These are phyloP conservation scores for Ogataea parapolymorpha DNA, from an alignment of 805 yeast genomes.

Conservation along the genomic window DNA sequence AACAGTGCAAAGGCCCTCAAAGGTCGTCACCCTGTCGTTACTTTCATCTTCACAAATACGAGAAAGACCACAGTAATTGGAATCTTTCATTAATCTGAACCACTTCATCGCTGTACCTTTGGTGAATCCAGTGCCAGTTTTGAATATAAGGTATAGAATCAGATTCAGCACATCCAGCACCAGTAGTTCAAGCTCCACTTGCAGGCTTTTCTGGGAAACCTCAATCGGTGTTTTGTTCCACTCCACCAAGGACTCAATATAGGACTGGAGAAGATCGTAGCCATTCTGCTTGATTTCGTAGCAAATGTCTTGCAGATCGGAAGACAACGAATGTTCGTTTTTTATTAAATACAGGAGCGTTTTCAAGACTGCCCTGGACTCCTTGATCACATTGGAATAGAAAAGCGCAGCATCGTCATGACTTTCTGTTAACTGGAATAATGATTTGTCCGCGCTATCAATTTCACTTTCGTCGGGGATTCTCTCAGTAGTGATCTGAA, in stretches of 20 bases:
- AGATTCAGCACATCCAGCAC: constrained; percentile 25
- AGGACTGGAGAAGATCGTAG: constrained; percentile 31
- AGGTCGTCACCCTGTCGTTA: constrained; percentile 22
- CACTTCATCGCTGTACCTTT: constrained; percentile 42
- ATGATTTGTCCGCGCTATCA: constrained; percentile 20
- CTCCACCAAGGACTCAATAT: constrained; percentile 20
- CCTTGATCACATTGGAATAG: constrained; percentile 42
- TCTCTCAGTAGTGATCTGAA: constrained; percentile 37
- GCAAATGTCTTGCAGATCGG: constrained; percentile 36
- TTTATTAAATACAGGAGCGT: constrained; percentile 37
- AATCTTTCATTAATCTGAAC: constrained; percentile 49
- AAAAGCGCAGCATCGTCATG: constrained; percentile 36
- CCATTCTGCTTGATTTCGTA: constrained; percentile 31
- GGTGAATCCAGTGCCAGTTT: constrained; percentile 21
- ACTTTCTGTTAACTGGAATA: constrained; percentile 30
- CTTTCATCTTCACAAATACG: constrained; percentile 26
- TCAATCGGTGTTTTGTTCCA: constrained; percentile 10
- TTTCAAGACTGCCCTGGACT: constrained; percentile 48
- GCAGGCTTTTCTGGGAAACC: constrained; percentile 16
- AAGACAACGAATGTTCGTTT: constrained; percentile 18
- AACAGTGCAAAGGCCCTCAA: constrained; percentile 47
- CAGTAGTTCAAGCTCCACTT: constrained; percentile 15
- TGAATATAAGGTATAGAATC: constrained; percentile 27
- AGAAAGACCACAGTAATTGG: constrained; percentile 19
- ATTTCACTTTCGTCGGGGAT: constrained; percentile 33